Evolutionary conservation across 768 basidiomycete species (phyloP).

Genomic region (Daedaleopsis sinensis): DNA sequence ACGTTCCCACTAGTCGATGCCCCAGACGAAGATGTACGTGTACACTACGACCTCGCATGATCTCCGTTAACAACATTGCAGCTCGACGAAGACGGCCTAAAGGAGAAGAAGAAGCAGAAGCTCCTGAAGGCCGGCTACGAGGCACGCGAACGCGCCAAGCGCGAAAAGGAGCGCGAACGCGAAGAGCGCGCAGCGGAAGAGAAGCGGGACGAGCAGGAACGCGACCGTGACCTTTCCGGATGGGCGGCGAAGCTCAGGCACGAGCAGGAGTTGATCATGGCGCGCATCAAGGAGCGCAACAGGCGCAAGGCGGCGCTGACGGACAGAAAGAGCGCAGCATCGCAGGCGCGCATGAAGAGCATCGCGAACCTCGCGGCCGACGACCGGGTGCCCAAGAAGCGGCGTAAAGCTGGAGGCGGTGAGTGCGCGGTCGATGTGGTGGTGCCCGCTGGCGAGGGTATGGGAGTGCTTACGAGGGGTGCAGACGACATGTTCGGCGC

Average conservation of each 20-base stretch:
- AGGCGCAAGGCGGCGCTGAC: slow-evolving; percentile 78
- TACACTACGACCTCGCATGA: neutral
- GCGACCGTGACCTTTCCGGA: slow-evolving; percentile 65
- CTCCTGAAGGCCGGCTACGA: slow-evolving; percentile 94
- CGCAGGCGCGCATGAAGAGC: slow-evolving; percentile 95
- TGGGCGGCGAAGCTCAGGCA: slow-evolving; percentile 77
- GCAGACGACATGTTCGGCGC: slow-evolving; percentile 92
- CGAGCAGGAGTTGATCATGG: slow-evolving; percentile 85
- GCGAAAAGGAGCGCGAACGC: slow-evolving; percentile 86
- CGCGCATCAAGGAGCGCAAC: slow-evolving; percentile 81
- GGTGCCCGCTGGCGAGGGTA: neutral
- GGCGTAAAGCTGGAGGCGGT: slow-evolving; percentile 84
- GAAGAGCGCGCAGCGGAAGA: slow-evolving; percentile 66
- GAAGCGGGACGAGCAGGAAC: slow-evolving; percentile 71
- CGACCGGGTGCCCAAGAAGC: slow-evolving; percentile 80
- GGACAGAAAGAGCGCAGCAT: slow-evolving; percentile 92
- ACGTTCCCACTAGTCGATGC: slow-evolving; percentile 90
- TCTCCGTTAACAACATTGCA: slow-evolving; percentile 28
- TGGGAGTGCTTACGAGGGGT: neutral
- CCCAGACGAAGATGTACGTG: slow-evolving; percentile 82
- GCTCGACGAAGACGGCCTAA: slow-evolving; percentile 89
- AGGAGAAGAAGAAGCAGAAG: slow-evolving; percentile 93
- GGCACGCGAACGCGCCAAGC: slow-evolving; percentile 78
- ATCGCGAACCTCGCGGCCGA: slow-evolving; percentile 92
- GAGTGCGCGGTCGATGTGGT: slow-evolving; percentile 22